phyloP scores from a whole-genome alignment of 352 stramenopile species.

The Pythium phragmitis region DNA sequence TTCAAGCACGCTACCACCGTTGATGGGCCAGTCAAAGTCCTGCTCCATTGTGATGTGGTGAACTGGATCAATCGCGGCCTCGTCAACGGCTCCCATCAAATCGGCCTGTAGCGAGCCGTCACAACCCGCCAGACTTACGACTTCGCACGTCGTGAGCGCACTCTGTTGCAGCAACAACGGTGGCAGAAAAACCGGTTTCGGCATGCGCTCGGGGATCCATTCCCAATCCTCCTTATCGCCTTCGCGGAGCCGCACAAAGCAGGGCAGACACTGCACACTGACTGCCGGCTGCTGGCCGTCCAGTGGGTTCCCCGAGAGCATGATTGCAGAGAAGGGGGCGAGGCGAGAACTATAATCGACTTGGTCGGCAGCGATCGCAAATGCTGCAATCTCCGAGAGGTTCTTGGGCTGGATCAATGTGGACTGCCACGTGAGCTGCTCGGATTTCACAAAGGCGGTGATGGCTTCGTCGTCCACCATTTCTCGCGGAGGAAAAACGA shows the following conservation, averaged over 20 bases:
- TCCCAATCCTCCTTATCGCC: constrained; percentile 73
- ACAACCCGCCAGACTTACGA: constrained; percentile 40
- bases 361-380: constrained; percentile 49
- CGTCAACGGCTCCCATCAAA: constrained; percentile 39
- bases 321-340: constrained; percentile 56
- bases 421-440: constrained; percentile 57
- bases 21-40: constrained; percentile 76
- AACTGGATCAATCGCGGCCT: constrained; percentile 32
- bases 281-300: constrained; percentile 62
- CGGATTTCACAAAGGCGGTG: constrained; percentile 48
- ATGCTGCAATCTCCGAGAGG: constrained; percentile 46
- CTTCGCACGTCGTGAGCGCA: constrained; percentile 40
- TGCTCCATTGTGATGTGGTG: constrained; percentile 32
- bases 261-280: constrained; percentile 63
- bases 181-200: constrained; percentile 32
- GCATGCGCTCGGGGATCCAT: constrained; percentile 45
- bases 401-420: constrained; percentile 44
- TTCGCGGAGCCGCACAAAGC: constrained; percentile 51
- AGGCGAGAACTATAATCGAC: constrained; percentile 50
- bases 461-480: constrained; percentile 46
- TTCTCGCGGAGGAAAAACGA: constrained; percentile 43
- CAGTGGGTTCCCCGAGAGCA: constrained; percentile 73
- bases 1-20: constrained; percentile 56
- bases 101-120: constrained; percentile 49
- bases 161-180: constrained; percentile 54